Percentiles rank a stretch among this genome's conserved stretches.
These are phyloP conservation scores for Peronospora belbahrii DNA, from an alignment of 352 stramenopile genomes.

Conservation along the genomic window DNA sequence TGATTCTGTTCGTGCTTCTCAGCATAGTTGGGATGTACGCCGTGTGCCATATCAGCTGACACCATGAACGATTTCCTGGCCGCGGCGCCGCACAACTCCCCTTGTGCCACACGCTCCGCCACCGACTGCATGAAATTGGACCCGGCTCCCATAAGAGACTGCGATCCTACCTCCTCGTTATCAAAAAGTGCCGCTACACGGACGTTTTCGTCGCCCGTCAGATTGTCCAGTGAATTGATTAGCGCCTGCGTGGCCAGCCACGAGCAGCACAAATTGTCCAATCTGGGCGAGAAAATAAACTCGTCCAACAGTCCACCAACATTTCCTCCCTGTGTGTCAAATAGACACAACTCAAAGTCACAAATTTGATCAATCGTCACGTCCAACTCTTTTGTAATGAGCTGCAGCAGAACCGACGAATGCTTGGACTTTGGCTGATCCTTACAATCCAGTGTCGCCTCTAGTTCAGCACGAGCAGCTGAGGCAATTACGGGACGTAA, in stretches of 20 bases:
- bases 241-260: conserved; percentile 88
- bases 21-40: conserved; percentile 96
- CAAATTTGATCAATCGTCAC: conserved; percentile 86
- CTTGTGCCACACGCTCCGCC: conserved; percentile 47
- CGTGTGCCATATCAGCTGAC: conserved; percentile 96
- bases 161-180: conserved; percentile 96
- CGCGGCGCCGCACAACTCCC: conserved; percentile 42
- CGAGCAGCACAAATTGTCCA: conserved; percentile 97
- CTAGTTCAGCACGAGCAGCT: conserved; percentile 76
- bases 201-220: conserved; percentile 76
- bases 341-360: conserved; percentile 95
- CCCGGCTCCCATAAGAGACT: conserved; percentile 78
- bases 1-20: conserved; percentile 94
- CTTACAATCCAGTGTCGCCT: conserved; percentile 53
- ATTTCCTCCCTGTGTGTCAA: conserved; percentile 91
- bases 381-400: conserved; percentile 88
- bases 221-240: conserved; percentile 63
- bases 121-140: conserved; percentile 77
- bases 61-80: conserved; percentile 79
- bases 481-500: conserved; percentile 89
- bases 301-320: conserved; percentile 90
- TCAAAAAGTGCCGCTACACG: conserved; percentile 95
- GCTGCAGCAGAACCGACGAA: conserved; percentile 87
- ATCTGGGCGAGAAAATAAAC: conserved; percentile 93
- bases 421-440: conserved; percentile 76